Evolutionary conservation across 2,329 filamentous ascomycete species (phyloP), one percentile per base, ranked within the genome.

Genomic region (Metarhizium anisopliae): DNA sequence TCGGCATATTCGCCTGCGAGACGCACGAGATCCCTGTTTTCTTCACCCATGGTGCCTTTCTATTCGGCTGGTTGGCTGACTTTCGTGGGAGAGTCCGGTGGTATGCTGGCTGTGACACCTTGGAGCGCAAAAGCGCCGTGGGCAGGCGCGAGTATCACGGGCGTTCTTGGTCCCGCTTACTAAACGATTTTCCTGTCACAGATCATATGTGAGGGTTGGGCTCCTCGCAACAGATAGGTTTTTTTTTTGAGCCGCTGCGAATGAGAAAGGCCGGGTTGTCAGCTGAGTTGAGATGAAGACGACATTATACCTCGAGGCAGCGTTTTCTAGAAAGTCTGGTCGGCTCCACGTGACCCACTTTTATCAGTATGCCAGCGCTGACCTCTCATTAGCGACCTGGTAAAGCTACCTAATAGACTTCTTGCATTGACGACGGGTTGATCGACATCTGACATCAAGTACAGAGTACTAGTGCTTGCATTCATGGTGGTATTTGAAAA

Each of bases 1-100:
- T 78, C 74, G 47, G 84, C 84, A 63, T 83, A 82, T 59, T 83
- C 80, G 67, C 79, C 73, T 54, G 81, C 80, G 59, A 76, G 77
- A 35, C 74, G 70, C 56, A 80, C 62, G 50, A 83, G 73, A 49
- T 83, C 80, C 51, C 73, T 75, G 56, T 77, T 65, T 58, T 72
- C 70, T 36, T 69, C 62, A 20, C 66, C 62, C 71, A 73, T 73
- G 35, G n/a, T 52, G 40, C 11, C 51, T 32, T 1, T 20, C 7
- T 51, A 3, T 4, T 51, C 40, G 16, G n/a, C 4, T 43, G 32
- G 20, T 29, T 14, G 20, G 18, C 7, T 30, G 25, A 5, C 2
- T 25, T 29, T 47, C 43, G 40, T n/a, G 20, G 20, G 4, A 43
- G 11, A 16, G 16, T 43, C 10, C 16, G 13, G 40, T 13, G 8